Evolutionary conservation across 305 asterid species (phyloP), one percentile per base, ranked within the genome.

Genomic region (Withania somnifera): DNA sequence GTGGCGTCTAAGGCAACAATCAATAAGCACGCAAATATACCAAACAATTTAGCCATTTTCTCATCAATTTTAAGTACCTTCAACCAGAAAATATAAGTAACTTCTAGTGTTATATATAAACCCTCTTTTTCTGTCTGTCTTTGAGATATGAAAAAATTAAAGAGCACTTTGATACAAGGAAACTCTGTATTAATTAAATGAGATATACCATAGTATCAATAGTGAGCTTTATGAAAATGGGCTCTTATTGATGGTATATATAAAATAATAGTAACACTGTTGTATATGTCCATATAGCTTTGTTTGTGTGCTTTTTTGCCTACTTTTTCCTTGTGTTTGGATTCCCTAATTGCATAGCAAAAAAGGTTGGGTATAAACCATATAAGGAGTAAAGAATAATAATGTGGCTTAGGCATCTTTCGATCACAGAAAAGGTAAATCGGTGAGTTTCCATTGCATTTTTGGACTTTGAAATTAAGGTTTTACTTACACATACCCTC

Each of bases 341-440:
- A 91, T 88, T 91, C 82, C 90, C 85, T 81, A 89, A 34, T 82
- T 75, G 45, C 87, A 68, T 85, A 54, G 75, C n/a, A 83, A 87
- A 89, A 63, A 91, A 91, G 89, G 97, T 83, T 80, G 87, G 91
- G 97, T 76, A 87, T 87, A 88, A 86, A 85, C 88, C 97, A 90
- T 86, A 93, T 38, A 80, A 82, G 90, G 67, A 79, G 88, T 63
- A 84, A 82, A 83, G 87, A 87, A 87, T 56, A 73, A 67, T 60
- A 61, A 67, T 66, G 84, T 82, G 87, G 85, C 83, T 86, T 84
- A 78, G 84, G 90, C 86, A 89, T 87, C 87, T 69, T 45, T 56
- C 68, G 45, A 81, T 17, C 76, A 66, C 6, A 28, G 7, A 7
- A 0, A 61, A 42, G 54, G 73, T 68, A 56, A 79, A 82, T 81